Evolutionary conservation across 192 early-diverging fungal genomes (phyloP), one percentile per base, ranked within the genome.

Genomic region (Rhizophagus clarus): DNA sequence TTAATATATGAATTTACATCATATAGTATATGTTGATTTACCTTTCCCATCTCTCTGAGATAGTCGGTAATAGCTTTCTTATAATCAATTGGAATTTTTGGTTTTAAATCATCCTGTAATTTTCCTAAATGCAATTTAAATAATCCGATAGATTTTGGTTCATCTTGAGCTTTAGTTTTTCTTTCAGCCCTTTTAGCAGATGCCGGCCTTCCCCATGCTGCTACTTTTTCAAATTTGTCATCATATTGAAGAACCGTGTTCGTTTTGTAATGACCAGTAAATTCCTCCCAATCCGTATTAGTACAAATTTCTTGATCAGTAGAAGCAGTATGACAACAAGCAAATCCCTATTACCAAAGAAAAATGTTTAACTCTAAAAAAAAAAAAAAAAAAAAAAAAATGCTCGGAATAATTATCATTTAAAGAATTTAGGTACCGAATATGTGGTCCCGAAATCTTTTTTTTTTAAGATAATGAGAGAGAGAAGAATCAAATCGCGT

Each of bases 51-150:
- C n/a, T 76, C 14, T 14, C 32, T 7, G 34, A 76, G 32, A 34
- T 62, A 76, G 40, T 76, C 61, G 8, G 20, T 14, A 37, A 76
- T 76, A 15, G 31, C 74, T 2, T 22, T 61, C 24, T 76, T n/a
- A 76, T 32, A 76, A 7, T 40, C 17, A 6, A n/a, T 17, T 2
- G 74, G 60, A 28, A 76, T 22, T 61, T 76, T 76, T 22, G 74
- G 31, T 37, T 61, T 76, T 40, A 62, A 17, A 28, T 61, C n/a
- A 12, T 76, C 61, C 8, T 29, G 29, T 11, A 24, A 22, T 22
- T 75, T 42, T 11, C 32, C 56, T 40, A 76, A 76, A 63, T 64
- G 63, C 15, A 64, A 64, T 64, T 64, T 64, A 29, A 64, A 64
- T 29, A 64, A 26, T 11, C 20, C 63, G 4, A 29, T 11, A 12